A percentile compares a stretch with the other conserved stretches of the same genome.
These are phyloP conservation scores for Russula dissimulans DNA, from an alignment of 768 basidiomycete genomes.

Conservation along the genomic window DNA sequence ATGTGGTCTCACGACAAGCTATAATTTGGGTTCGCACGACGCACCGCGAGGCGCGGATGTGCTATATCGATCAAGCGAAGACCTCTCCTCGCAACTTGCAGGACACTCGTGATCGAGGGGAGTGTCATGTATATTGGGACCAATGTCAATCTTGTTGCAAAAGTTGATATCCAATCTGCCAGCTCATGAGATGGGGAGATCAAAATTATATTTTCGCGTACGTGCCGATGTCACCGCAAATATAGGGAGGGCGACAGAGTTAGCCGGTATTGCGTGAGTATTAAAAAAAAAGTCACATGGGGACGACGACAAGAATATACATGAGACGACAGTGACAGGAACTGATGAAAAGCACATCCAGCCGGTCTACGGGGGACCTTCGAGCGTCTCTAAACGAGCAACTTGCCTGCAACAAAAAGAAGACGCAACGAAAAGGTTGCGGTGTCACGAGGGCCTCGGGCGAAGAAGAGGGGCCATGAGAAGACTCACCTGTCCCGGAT, in stretches of 20 bases:
- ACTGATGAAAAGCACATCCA: neutral
- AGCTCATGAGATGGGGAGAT: too few relatives aligned
- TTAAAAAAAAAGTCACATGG: neutral
- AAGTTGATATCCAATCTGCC: too few relatives aligned
- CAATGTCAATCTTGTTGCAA: too few relatives aligned
- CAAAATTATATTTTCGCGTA: neutral
- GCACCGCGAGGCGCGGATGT: too few relatives aligned
- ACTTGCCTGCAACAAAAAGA: slow-evolving; percentile 8
- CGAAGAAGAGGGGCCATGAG: neutral
- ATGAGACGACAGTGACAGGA: neutral
- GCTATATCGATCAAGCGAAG: too few relatives aligned
- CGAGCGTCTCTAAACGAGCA: slow-evolving; percentile 17
- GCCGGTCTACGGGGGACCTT: neutral
- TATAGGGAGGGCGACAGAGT: neutral
- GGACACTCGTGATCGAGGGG: too few relatives aligned
- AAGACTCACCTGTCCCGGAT: slow-evolving; percentile 67
- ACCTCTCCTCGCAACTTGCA: too few relatives aligned
- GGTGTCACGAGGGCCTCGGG: neutral
- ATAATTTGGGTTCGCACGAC: too few relatives aligned
- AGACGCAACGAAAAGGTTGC: neutral
- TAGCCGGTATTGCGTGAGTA: neutral
- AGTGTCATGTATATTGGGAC: too few relatives aligned
- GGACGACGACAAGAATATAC: neutral
- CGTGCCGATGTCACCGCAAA: neutral
- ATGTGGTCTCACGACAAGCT: too few relatives aligned